These are phyloP conservation scores for Pleurotus tuoliensis DNA, from an alignment of 768 basidiomycete genomes.

Conservation along the genomic window DNA sequence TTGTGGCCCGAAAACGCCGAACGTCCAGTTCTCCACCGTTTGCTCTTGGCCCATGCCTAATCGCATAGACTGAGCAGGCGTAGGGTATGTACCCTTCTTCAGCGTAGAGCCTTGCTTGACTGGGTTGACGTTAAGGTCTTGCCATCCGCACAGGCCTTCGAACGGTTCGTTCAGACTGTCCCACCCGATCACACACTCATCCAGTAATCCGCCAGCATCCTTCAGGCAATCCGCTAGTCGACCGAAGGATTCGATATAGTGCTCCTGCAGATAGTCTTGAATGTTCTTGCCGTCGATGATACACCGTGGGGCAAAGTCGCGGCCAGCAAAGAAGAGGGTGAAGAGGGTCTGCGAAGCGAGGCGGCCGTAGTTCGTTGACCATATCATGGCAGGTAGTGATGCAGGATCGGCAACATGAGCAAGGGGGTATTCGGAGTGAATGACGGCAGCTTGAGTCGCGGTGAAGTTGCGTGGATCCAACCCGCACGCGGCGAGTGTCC, in stretches of 20 bases:
- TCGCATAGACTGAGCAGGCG: conserved; percentile 76
- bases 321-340: conserved; percentile 92
- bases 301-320: conserved; percentile 87
- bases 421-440: conserved; percentile 86
- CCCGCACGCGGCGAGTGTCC: conserved; percentile 90
- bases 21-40: conserved; percentile 79
- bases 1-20: conserved; percentile 74
- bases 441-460: conserved; percentile 76
- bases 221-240: conserved; percentile 71
- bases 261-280: conserved; percentile 80
- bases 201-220: conserved; percentile 72
- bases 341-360: conserved; percentile 86
- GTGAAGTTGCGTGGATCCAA: conserved; percentile 84
- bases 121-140: conserved; percentile 65
- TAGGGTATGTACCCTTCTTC: conserved; percentile 86
- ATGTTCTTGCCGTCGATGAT: conserved; percentile 89
- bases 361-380: conserved; percentile 94
- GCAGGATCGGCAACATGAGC: conserved; percentile 62
- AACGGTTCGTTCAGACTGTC: conserved; percentile 95
- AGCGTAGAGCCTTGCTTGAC: conserved; percentile 63
- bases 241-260: conserved; percentile 74
- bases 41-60: conserved; percentile 87
- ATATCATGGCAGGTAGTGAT: conserved; percentile 87
- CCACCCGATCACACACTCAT: conserved; percentile 93
- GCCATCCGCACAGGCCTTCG: conserved; percentile 71